Percentiles rank a stretch among this genome's conserved stretches.
Conservation (phyloP, 768 basidiomycete species). For the Calocybe cyanea region DNA sequence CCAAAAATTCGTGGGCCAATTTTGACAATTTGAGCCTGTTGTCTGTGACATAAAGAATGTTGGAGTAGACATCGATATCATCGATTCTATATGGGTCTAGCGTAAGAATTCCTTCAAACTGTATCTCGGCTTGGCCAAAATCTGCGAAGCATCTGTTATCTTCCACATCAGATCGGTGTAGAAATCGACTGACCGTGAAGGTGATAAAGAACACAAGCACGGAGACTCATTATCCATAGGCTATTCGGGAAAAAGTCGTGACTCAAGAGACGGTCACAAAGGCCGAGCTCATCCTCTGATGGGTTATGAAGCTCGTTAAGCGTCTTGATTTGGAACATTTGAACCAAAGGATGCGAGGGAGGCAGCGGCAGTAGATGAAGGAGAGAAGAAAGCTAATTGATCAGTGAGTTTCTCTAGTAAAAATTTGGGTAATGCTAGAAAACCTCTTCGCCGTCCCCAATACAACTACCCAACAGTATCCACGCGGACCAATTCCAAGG, state of each 20-base stretch:
- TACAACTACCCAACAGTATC: constrained; percentile 73
- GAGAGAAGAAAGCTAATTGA: constrained; percentile 41
- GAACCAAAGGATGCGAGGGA: constrained; percentile 46
- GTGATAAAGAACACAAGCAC: constrained; percentile 86
- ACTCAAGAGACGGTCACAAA: constrained; percentile 75
- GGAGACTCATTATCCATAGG: constrained; percentile 81
- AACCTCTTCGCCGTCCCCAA: constrained; percentile 87
- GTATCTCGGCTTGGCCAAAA: constrained; percentile 77
- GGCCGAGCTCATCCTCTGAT: constrained; percentile 76
- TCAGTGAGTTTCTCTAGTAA: constrained; percentile 14
- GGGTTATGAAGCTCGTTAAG: constrained; percentile 88
- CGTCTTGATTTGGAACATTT: constrained; percentile 81
- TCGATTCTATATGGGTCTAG: constrained; percentile 89
- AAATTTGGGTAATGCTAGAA: constrained; percentile 5
- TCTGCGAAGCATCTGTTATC: constrained; percentile 43
- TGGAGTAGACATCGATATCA: constrained; percentile 93
- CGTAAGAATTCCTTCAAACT: constrained; percentile 79
- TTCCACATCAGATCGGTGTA: constrained; percentile 2
- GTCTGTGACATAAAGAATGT: constrained; percentile 94
- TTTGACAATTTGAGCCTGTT: constrained; percentile 84
- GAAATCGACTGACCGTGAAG: constrained; percentile 63
- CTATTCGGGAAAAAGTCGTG: constrained; percentile 76
- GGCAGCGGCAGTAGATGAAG: constrained; percentile 45
- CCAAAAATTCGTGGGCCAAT: constrained; percentile 87
- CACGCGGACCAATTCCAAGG: constrained; percentile 98